Evolutionary conservation across 2,329 filamentous ascomycete genomes (phyloP), one percentile per base, ranked within the genome.

Genomic region (Exophiala lecanii-corni): DNA sequence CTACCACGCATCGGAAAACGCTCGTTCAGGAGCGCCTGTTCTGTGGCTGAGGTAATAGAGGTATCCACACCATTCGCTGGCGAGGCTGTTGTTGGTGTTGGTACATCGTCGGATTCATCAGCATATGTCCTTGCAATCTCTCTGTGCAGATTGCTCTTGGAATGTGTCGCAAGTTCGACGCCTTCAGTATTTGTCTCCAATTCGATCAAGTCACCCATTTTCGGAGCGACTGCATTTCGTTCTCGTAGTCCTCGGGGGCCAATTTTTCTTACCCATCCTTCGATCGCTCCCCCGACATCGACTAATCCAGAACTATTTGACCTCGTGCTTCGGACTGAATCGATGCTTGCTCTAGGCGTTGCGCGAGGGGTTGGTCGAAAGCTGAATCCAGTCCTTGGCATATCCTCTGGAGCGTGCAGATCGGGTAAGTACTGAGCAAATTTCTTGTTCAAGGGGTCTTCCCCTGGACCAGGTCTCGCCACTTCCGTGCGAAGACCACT

Each of bases 211-310:
- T 71, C 68, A 7, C 64, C 65, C 39, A 60, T 54, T 10, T 43
- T 46, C 16, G 45, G 41, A 12, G 46, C 39, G 2, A 36, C 31
- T 2, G 37, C 46, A 20, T 35, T 33, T 16, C 51, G 33, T 23
- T 49, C 38, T 17, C 33, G 9, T 15, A 35, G 33, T 10, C 45
- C 36, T 25, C 49, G 49, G 10, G 36, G 41, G 9, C 45, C 43
- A 26, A 94, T 81, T 50, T 88, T 87, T 47, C 89, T 76, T 46
- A 97, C 72, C 89, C 92, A 98, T 1, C 82, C 84, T 66, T 97
- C 92, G 20, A 97, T 82, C 2, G 85, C 84, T 4, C 87, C 84
- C 1, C 89, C 89, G 7, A 94, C 82, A 51, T 89, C 86, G 57
- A 95, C 89, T 2, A 97, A 69, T 5, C 72, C 67, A 1, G 68